A percentile compares a stretch with the other conserved stretches of the same genome.
These are phyloP conservation scores for Botrytis fabae DNA, from an alignment of 2,329 filamentous ascomycete species.

Conservation along the genomic window DNA sequence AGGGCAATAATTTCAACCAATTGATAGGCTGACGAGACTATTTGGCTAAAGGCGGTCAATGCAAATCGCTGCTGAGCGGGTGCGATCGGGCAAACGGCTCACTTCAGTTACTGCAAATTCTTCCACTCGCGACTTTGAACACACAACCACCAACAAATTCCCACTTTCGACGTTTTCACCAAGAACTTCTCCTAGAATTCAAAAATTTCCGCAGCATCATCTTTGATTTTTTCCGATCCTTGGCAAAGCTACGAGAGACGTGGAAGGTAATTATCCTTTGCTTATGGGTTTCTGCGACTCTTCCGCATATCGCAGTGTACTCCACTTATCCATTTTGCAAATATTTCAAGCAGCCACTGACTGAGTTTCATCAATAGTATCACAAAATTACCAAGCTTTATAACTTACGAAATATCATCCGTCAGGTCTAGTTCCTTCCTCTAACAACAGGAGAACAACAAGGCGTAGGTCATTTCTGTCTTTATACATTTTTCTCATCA, in stretches of 20 bases:
- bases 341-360: background rate
- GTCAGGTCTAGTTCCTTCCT: background rate
- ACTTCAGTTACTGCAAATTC: background rate
- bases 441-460: background rate
- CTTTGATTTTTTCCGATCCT: background rate
- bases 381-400: background rate
- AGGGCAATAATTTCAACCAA: background rate
- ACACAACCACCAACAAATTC: conserved; percentile 14
- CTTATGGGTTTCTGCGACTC: background rate
- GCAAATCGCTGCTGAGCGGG: background rate
- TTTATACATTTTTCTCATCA: background rate
- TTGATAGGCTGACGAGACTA: background rate
- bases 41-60: background rate
- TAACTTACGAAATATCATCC: background rate
- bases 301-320: background rate
- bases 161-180: background rate
- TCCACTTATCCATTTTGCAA: background rate
- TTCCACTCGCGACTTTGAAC: background rate
- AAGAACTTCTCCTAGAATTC: too few relatives aligned
- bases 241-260: background rate
- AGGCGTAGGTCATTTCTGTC: background rate
- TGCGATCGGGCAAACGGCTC: background rate
- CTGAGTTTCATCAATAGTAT: background rate
- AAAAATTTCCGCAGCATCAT: background rate
- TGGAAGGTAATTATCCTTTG: background rate